A percentile compares a stretch with the other conserved stretches of the same genome.
Conservation (phyloP, 371 early-diverging fungal species). For the Mortierella sp. region DNA sequence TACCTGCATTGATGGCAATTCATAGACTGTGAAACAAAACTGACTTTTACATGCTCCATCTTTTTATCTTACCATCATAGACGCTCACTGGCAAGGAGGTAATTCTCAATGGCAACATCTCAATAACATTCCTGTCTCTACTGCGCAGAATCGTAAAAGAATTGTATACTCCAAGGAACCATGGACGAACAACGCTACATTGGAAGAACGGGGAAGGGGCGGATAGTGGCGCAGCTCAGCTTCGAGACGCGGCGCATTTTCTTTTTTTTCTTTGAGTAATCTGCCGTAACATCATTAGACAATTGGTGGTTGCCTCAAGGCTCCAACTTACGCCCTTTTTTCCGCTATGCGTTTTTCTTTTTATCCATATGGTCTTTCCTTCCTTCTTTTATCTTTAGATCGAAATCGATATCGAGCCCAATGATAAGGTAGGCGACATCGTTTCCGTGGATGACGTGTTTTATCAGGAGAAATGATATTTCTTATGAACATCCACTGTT, state of each 20-base stretch:
- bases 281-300: no score
- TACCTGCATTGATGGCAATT: no score
- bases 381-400: conserved; percentile 68
- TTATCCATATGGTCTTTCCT: neutral
- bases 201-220: neutral
- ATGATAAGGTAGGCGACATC: conserved; percentile 79
- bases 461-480: neutral
- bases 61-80: conserved; percentile 57
- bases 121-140: neutral
- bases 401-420: conserved; percentile 92
- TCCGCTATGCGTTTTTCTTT: no score
- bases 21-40: no score
- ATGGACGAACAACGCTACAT: no score
- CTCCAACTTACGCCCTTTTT: no score
- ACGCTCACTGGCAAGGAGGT: conserved; percentile 96
- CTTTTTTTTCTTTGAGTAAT: no score
- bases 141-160: no score
- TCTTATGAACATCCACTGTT: no score
- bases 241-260: no score
- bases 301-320: no score
- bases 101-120: conserved; percentile 13
- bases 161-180: no score
- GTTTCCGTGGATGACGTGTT: neutral
- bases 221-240: neutral
- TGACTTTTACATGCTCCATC: neutral